Conservation (phyloP, 2,329 filamentous ascomycete species). For the Davidsoniella virescens region DNA sequence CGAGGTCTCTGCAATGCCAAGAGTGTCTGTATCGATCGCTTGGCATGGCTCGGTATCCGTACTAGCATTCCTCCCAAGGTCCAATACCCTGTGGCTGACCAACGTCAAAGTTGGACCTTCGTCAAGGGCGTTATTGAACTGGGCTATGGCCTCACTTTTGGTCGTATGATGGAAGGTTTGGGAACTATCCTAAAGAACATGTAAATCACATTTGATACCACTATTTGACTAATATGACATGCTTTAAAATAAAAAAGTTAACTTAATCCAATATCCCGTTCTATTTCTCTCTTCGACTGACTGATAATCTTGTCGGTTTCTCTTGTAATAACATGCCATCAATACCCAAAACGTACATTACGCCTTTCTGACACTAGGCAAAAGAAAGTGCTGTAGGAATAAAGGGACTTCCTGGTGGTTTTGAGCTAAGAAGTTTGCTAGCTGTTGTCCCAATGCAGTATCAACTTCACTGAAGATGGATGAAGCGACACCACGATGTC, state of each 20-base stretch:
- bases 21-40: constrained; percentile 64
- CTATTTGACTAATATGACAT: background rate
- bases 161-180: constrained; percentile 26
- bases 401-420: constrained; percentile 64
- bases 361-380: constrained; percentile 27
- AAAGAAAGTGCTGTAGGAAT: constrained; percentile 53
- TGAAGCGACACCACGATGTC: constrained; percentile 68
- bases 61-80: constrained; percentile 70
- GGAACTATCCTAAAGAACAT: constrained; percentile 28
- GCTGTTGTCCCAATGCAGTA: constrained; percentile 50
- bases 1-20: constrained; percentile 76
- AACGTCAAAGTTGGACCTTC: constrained; percentile 48
- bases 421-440: constrained; percentile 72
- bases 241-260: background rate
- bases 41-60: constrained; percentile 41
- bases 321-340: too few species aligned
- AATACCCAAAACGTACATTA: background rate
- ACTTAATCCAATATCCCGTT: background rate
- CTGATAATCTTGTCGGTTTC: too few species aligned
- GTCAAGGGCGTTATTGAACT: constrained; percentile 43
- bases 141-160: constrained; percentile 34
- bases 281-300: background rate
- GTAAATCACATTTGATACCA: constrained; percentile 15
- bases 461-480: constrained; percentile 78
- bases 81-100: constrained; percentile 61